Conservation (phyloP, 805 yeast species). For the Yarrowia sp. region DNA sequence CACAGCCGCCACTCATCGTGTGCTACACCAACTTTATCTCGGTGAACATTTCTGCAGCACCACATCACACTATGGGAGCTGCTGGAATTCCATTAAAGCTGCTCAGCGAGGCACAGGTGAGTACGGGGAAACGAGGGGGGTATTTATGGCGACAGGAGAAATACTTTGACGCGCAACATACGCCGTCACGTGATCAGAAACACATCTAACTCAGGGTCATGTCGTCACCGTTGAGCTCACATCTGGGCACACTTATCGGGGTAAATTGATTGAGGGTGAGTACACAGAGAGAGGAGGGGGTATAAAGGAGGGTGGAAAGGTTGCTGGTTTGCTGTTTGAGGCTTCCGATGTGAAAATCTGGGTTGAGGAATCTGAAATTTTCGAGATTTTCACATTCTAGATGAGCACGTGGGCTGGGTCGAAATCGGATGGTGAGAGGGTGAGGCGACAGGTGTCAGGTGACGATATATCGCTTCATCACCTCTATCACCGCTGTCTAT, state of each 20-base stretch:
- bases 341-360: too few relatives aligned
- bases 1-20: slow-evolving; percentile 1
- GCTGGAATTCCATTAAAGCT: slow-evolving; percentile 82
- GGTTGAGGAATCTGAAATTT: too few relatives aligned
- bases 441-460: too few relatives aligned
- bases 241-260: slow-evolving; percentile 84
- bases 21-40: slow-evolving; percentile 18
- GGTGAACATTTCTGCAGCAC: slow-evolving; percentile 27
- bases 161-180: too few relatives aligned
- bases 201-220: slow-evolving; percentile 57
- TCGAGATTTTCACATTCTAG: too few relatives aligned
- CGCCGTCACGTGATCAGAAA: neutral
- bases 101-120: slow-evolving; percentile 72
- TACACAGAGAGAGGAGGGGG: neutral
- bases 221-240: slow-evolving; percentile 75
- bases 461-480: too few relatives aligned
- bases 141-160: neutral
- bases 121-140: slow-evolving; percentile 29
- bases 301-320: neutral
- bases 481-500: too few relatives aligned
- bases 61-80: slow-evolving; percentile 46
- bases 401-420: too few relatives aligned
- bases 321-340: too few relatives aligned
- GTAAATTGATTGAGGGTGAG: slow-evolving; percentile 70
- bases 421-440: too few relatives aligned